Conservation (phyloP, 768 basidiomycete genomes). For the Tricholoma matsutake region DNA sequence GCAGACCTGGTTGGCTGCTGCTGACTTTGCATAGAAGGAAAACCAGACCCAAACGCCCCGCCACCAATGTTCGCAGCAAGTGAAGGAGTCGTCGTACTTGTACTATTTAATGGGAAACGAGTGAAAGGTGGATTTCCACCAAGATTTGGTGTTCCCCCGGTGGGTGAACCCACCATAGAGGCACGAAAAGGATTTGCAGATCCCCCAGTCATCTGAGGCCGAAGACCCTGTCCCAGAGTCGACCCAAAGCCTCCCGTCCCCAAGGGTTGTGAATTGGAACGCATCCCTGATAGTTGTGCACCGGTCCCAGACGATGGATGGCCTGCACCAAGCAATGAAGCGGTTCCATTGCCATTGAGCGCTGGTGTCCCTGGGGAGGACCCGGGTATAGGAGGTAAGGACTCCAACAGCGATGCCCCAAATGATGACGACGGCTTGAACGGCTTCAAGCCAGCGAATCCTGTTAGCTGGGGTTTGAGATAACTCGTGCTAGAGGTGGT, state of each 20-base stretch:
- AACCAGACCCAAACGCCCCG: conserved; percentile 20
- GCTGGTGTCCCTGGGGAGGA: conserved; percentile 50
- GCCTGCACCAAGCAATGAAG: conserved; percentile 1
- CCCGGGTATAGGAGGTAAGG: conserved; percentile 70
- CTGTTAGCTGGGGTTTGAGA: conserved; percentile 46
- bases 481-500: conserved; percentile 23
- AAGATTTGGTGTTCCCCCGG: conserved; percentile 2
- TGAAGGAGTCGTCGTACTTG: conserved; percentile 11
- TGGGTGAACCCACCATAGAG: conserved; percentile 41
- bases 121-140: conserved; percentile 9
- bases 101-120: conserved; percentile 15
- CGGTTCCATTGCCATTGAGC: conserved; percentile 22
- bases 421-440: conserved; percentile 85
- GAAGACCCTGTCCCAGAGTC: conserved; percentile 47
- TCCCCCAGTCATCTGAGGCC: conserved; percentile 66
- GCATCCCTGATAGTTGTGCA: background rate
- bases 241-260: conserved; percentile 37
- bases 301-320: background rate
- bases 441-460: conserved; percentile 63
- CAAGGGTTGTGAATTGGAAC: background rate
- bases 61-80: conserved; percentile 15
- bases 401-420: conserved; percentile 70
- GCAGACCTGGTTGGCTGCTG: conserved; percentile 43
- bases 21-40: conserved; percentile 20
- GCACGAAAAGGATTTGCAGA: conserved; percentile 59